Conservation (phyloP, 2,329 filamentous ascomycete genomes). For the Thermochaetoides dissita region DNA sequence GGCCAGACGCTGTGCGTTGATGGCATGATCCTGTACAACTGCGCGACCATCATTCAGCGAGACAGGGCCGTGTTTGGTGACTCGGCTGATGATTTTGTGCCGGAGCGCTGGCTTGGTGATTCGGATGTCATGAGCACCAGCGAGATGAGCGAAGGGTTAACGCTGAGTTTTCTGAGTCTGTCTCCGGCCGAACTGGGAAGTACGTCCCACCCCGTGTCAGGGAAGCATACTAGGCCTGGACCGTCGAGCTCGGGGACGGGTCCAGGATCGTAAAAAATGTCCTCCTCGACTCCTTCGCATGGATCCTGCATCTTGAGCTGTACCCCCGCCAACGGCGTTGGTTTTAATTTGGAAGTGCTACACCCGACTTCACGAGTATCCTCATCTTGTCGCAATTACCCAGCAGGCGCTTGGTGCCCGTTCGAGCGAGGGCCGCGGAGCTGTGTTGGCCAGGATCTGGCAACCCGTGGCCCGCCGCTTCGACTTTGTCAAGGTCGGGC, state of each 20-base stretch:
- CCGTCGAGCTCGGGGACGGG: no score
- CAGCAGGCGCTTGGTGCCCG: slow-evolving; percentile 33
- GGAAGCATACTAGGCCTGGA: no score
- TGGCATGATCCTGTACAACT: slow-evolving; percentile 23
- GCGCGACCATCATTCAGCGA: slow-evolving; percentile 22
- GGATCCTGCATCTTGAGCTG: no score
- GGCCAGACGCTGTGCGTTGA: slow-evolving; percentile 20
- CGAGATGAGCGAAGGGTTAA: slow-evolving; percentile 2
- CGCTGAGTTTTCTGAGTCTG: no score
- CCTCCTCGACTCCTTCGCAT: no score
- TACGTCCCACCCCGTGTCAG: no score
- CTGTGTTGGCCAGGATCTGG: slow-evolving; percentile 42
- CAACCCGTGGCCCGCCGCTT: slow-evolving; percentile 22
- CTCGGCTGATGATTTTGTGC: slow-evolving; percentile 22
- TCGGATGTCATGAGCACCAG: slow-evolving; percentile 12
- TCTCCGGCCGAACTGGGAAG: no score
- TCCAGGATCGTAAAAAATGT: no score
- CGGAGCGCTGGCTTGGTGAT: slow-evolving; percentile 27
- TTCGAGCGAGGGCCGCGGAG: slow-evolving; percentile 39
- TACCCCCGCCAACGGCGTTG: no score
- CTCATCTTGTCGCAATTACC: slow-evolving; percentile 12
- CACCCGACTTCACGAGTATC: no score
- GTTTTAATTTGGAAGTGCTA: no score
- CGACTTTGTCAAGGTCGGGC: slow-evolving; percentile 21
- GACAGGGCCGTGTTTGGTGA: slow-evolving; percentile 23